Conservation (phyloP, 352 stramenopile genomes). For the Pythium grandisporangium region DNA sequence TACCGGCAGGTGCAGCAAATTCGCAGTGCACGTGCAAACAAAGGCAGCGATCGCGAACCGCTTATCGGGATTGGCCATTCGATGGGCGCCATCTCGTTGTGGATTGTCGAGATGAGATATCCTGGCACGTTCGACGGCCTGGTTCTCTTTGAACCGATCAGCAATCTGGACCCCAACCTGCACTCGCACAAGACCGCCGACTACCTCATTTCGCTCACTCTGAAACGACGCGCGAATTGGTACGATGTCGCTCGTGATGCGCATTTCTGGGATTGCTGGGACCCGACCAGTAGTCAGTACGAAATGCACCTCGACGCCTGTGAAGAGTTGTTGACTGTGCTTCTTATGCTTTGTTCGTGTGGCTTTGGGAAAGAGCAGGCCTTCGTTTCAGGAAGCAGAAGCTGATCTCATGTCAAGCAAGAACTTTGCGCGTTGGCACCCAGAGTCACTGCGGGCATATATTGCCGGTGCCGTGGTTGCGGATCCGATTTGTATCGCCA, state of each 20-base stretch:
- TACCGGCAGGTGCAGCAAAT: conserved; percentile 1
- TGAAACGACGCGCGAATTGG: conserved; percentile 5
- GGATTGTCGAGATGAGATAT: conserved; percentile 14
- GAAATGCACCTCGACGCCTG: not conserved
- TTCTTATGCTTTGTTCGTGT: not conserved
- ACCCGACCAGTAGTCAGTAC: too few relatives aligned
- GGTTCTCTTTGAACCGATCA: conserved; percentile 34
- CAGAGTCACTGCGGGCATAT: conserved; percentile 19
- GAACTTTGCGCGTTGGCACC: conserved; percentile 35
- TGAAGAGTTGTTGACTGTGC: too few relatives aligned
- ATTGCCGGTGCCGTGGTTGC: conserved; percentile 29
- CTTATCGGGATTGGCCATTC: conserved; percentile 50
- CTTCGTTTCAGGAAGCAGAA: conserved; percentile 10
- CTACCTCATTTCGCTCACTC: conserved; percentile 10
- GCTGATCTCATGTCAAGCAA: conserved; percentile 17
- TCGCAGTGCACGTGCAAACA: too few relatives aligned
- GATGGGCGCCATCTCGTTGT: conserved; percentile 25
- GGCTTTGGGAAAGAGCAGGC: not conserved
- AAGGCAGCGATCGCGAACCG: conserved; percentile 1
- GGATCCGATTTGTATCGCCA: conserved; percentile 8
- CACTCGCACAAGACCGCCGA: conserved; percentile 1
- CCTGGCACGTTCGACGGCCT: conserved; percentile 33
- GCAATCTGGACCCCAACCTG: conserved; percentile 9
- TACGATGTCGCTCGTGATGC: too few relatives aligned
- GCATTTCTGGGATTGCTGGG: too few relatives aligned